Conservation (phyloP, 1,139 yeast genomes). For the Pneumocystis jirovecii region DNA sequence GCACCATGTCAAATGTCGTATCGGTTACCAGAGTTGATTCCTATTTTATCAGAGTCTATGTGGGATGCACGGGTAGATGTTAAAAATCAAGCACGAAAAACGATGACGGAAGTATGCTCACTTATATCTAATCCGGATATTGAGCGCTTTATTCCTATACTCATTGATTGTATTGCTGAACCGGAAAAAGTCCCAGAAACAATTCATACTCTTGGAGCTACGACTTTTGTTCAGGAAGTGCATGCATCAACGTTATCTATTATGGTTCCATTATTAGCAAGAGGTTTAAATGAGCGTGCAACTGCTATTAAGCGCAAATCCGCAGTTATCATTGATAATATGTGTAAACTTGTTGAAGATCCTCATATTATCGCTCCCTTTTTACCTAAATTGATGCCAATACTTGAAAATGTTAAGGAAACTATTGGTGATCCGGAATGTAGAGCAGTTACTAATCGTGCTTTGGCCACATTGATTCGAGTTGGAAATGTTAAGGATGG, state of each 20-base stretch:
- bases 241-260: slow-evolving; percentile 98
- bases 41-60: slow-evolving; percentile 96
- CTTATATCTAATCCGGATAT: slow-evolving; percentile 99
- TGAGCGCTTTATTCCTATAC: slow-evolving; percentile 94
- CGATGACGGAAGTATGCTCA: slow-evolving; percentile 92
- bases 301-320: slow-evolving; percentile 98
- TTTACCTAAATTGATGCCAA: slow-evolving; percentile 88
- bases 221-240: slow-evolving; percentile 97
- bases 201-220: slow-evolving; percentile 96
- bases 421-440: slow-evolving; percentile 99
- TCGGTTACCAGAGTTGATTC: slow-evolving; percentile 98
- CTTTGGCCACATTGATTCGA: slow-evolving; percentile 92
- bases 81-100: slow-evolving; percentile 87
- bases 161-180: slow-evolving; percentile 90
- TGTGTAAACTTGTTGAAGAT: slow-evolving; percentile 99
- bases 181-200: slow-evolving; percentile 98
- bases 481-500: slow-evolving; percentile 94
- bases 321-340: slow-evolving; percentile 98
- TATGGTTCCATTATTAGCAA: slow-evolving; percentile 95
- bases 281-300: slow-evolving; percentile 99
- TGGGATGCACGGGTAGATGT: slow-evolving; percentile 99
- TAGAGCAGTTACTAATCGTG: slow-evolving; percentile 95
- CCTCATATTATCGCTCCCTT: slow-evolving; percentile 99
- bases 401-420: slow-evolving; percentile 81
- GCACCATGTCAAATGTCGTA: slow-evolving; percentile 93